A percentile compares a stretch with the other conserved stretches of the same genome.
Conservation (phyloP, 768 basidiomycete species). For the Psilocybe cubensis region DNA sequence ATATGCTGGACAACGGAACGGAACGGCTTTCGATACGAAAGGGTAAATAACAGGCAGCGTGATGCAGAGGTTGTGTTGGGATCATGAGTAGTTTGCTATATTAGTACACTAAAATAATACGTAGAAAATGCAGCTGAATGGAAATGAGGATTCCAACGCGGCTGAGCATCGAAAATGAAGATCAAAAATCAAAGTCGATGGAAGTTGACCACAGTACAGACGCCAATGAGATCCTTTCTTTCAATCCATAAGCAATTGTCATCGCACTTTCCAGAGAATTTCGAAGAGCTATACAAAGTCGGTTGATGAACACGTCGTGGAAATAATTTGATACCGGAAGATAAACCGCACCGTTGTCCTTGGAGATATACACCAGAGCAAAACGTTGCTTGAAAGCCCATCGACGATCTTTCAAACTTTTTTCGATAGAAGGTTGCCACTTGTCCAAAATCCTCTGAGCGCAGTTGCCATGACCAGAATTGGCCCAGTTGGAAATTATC, state of each 20-base stretch:
- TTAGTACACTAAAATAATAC: too few relatives aligned
- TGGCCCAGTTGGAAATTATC: conserved; percentile 1
- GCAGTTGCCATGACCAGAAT: conserved; percentile 2
- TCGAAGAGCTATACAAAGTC: conserved; percentile 25
- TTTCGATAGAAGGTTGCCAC: conserved; percentile 19
- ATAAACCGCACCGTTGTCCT: conserved; percentile 16
- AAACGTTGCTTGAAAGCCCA: conserved; percentile 19
- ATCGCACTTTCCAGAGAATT: conserved; percentile 7
- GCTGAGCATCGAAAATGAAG: neutral
- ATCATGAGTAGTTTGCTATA: too few relatives aligned
- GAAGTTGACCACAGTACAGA: conserved; percentile 24
- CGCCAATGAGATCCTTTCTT: conserved; percentile 8
- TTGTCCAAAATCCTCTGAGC: conserved; percentile 16
- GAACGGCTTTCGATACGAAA: too few relatives aligned
- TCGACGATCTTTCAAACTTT: conserved; percentile 14
- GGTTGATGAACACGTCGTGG: neutral
- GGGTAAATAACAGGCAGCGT: too few relatives aligned
- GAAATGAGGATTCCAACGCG: too few relatives aligned
- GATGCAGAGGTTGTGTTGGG: too few relatives aligned
- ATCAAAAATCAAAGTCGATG: neutral
- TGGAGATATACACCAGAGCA: conserved; percentile 20
- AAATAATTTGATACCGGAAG: neutral
- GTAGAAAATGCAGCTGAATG: too few relatives aligned
- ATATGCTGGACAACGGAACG: too few relatives aligned
- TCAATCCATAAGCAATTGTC: conserved; percentile 16